Conservation (phyloP, 495 filamentous ascomycete species). For the Trichoderma asperelloides region DNA sequence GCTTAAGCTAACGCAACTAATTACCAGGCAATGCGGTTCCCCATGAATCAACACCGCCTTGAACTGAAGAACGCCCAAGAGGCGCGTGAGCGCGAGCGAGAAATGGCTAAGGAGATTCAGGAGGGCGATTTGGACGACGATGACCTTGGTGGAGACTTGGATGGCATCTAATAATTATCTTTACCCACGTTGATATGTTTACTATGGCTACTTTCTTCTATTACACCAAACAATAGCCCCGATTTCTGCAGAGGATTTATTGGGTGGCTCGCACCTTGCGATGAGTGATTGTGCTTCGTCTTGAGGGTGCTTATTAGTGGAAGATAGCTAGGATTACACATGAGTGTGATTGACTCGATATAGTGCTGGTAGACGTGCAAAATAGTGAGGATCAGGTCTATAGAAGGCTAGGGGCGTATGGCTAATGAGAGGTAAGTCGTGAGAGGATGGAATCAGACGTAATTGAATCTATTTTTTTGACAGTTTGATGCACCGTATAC, state of each 20-base stretch:
- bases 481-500: neutral
- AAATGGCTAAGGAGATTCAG: constrained; percentile 98
- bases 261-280: neutral
- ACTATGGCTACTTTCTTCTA: neutral
- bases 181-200: neutral
- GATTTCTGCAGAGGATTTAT: neutral
- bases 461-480: neutral
- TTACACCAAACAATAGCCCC: neutral
- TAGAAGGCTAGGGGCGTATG: neutral
- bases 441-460: neutral
- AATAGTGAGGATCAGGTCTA: neutral
- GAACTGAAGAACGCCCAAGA: constrained; percentile 98
- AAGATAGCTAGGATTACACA: neutral
- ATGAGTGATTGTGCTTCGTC: neutral
- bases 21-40: constrained; percentile 87
- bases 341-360: neutral
- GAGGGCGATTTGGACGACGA: constrained; percentile 97
- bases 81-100: constrained; percentile 87
- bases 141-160: constrained; percentile 93
- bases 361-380: neutral
- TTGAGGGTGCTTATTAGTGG: neutral
- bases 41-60: constrained; percentile 97
- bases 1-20: constrained; percentile 11
- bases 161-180: constrained; percentile 65
- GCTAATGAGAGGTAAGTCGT: neutral